These are phyloP conservation scores for Fusarium newnesense DNA, from an alignment of 2,329 filamentous ascomycete species.

Conservation along the genomic window DNA sequence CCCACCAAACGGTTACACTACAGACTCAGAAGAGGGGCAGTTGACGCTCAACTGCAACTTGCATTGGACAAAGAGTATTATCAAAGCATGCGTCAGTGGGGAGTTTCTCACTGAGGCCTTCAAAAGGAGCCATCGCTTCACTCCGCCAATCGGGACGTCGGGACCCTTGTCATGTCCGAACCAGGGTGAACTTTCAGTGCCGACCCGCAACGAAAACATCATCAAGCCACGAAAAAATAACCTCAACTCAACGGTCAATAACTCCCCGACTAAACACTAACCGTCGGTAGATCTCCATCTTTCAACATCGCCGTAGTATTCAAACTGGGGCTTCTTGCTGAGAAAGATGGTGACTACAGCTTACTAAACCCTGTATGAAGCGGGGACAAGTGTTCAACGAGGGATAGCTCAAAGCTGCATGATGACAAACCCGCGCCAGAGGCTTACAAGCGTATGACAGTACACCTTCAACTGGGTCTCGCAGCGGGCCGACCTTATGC, in stretches of 20 bases:
- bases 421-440: conserved; percentile 23
- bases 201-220: neutral
- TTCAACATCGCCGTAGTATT: neutral
- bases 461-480: neutral
- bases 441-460: conserved; percentile 22
- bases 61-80: neutral
- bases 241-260: neutral
- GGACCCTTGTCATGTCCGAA: neutral
- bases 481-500: conserved; percentile 4
- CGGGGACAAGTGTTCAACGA: neutral
- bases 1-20: neutral
- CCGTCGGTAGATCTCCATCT: neutral
- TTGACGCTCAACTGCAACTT: neutral
- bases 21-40: neutral
- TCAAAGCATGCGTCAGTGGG: neutral
- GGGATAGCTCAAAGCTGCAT: neutral
- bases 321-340: conserved; percentile 3
- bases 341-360: conserved; percentile 26
- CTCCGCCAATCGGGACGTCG: neutral
- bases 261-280: neutral
- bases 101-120: neutral
- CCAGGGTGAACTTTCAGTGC: neutral
- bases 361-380: conserved; percentile 18
- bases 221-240: neutral
- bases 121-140: neutral